Base-by-base conservation (phyloP, 2,329 filamentous ascomycete species). In the Chaetomiaceae sp. region DNA sequence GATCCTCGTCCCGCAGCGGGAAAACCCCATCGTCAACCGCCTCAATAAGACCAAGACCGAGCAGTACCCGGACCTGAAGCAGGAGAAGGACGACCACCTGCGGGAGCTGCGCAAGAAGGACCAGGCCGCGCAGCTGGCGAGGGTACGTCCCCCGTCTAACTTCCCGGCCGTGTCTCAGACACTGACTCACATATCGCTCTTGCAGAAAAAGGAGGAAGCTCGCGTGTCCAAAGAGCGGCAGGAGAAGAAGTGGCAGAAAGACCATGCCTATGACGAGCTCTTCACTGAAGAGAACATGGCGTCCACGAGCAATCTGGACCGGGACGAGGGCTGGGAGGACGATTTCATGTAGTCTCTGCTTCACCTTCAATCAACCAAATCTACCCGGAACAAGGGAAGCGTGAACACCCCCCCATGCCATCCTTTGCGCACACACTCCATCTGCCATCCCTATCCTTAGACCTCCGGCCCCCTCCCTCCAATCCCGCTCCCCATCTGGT, bases 11-110 rank as follows among this genome's bases (percentile, higher is more conserved):
- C 66, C 81, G 10, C 76, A 83, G 62, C 80, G 91, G 42, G 87
- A 94, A 64, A 98, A 98, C 65, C 71, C 83, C 40, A 88, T 96
- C 60, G 81, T 98, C 70, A 98, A 98, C 70, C 82, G 93, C n/a
- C 79, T 98, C 55, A 97, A 96, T 73, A 98, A 97, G 76, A 98
- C 93, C 29, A 88, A 85, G 57, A 79, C 86, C 27, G 91, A 97
- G 70, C 87, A 83, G 65, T 88, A 83, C 63, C 89, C 91, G 0
- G 88, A 97, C 62, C 70, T 98, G 11, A 74, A 76, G 48, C 79
- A 84, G 62, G 90, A 96, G 70, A 86, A 84, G 62, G 89, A 95
- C 45, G 85, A 88, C 40, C 78, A 80, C 34, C 68, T 84, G 50
- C 81, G 80, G 57, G 81, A 85, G 67, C 70, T 91, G 56, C 75